Evolutionary conservation across 2,329 filamentous ascomycete genomes (phyloP).

Genomic region (Boeremia lycopersici): DNA sequence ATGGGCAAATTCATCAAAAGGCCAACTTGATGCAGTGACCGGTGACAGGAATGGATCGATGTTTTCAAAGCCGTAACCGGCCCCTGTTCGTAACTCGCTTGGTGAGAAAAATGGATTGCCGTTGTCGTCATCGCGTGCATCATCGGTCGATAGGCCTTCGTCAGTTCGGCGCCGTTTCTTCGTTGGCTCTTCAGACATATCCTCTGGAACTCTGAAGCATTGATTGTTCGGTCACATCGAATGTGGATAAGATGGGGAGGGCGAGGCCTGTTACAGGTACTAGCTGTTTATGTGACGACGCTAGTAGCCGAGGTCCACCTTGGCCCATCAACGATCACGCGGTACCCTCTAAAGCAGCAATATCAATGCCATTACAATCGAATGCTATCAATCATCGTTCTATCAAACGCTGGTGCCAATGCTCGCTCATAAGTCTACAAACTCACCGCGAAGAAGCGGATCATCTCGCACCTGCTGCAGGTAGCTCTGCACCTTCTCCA

Average conservation of each 20-base stretch:
- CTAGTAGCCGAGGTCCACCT: not conserved
- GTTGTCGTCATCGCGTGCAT: not conserved
- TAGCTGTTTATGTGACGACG: not conserved
- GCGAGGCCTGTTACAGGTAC: too few relatives aligned
- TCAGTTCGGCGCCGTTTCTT: conserved; percentile 2
- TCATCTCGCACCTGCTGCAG: conserved; percentile 47
- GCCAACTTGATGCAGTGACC: conserved; percentile 29
- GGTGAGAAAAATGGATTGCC: not conserved
- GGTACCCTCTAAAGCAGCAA: too few relatives aligned
- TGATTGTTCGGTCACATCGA: not conserved
- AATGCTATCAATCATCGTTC: not conserved
- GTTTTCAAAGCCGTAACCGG: conserved; percentile 15
- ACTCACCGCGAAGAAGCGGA: conserved; percentile 40
- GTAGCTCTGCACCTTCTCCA: conserved; percentile 48
- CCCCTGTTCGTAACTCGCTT: not conserved
- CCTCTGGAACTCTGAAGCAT: not conserved
- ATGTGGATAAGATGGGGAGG: not conserved
- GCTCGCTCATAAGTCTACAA: conserved; percentile 36
- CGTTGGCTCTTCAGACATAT: not conserved
- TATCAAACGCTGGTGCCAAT: too few relatives aligned
- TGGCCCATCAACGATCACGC: too few relatives aligned
- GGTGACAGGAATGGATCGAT: conserved; percentile 34
- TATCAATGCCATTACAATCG: not conserved
- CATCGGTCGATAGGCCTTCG: not conserved
- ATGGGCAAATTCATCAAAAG: conserved; percentile 35